Evolutionary conservation across 805 yeast species (phyloP), one percentile per base, ranked within the genome.

Genomic region (Jamesozyma piceae): DNA sequence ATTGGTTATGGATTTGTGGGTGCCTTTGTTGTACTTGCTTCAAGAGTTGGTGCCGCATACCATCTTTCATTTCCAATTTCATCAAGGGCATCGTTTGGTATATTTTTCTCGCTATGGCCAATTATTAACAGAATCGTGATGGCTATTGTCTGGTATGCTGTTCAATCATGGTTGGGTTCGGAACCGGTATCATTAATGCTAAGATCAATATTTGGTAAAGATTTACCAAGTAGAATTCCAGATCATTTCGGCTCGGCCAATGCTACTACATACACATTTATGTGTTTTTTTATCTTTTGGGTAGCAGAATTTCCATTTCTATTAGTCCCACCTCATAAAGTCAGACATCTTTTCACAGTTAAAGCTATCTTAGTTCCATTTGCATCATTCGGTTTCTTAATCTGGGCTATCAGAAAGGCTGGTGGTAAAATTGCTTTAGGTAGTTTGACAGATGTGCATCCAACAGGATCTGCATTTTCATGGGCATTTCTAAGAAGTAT

Each of bases 91-190:
- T 75, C 94, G 1, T 88, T 88, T 65, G 97, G 97, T 46, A 75
- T 84, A 10, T 84, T 78, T 69, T 94, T 94, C 41, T 80, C 88
- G 0, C 66, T 82, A 45, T 88, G 94, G 95, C 95, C 95, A 4
- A 79, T 88, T 37, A 55, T 87, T 40, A 87, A 88, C 64, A 75
- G 97, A 65, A 90, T 85, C 31, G 89, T 83, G 10, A 82, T 88
- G 86, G 82, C 87, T 27, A 73, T 78, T 50, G 78, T 88, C 39
- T 88, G 96, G 96, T 86, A 81, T 56, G 78, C 92, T 24, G 92
- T 85, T 24, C 95, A 87, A 58, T 72, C 83, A 19, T 82, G 87
- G 72, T 73, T 89, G 44, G 92, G 94, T 43, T 94, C 90, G 27
- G 76, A 86, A 48, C 82, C 94, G 66, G 78, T 88, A 14, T 75